Percentiles rank a stretch among this genome's conserved stretches.
phyloP scores from a whole-genome alignment of 306 rosid genomes.

The Crotalaria pallida region DNA sequence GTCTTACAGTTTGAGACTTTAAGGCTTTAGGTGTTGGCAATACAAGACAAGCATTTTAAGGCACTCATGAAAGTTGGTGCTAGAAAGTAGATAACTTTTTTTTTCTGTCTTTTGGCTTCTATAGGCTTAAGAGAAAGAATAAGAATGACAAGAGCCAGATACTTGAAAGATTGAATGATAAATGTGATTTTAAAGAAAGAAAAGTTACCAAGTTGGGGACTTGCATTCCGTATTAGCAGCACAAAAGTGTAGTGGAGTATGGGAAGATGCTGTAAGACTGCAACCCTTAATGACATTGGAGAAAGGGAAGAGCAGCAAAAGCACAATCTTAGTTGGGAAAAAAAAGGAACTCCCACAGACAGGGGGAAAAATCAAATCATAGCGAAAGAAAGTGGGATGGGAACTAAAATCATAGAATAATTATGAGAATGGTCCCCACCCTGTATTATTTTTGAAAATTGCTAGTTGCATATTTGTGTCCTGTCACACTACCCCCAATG shows the following conservation, averaged over 20 bases:
- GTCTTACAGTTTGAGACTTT: neutral
- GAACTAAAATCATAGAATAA: slow-evolving; percentile 35
- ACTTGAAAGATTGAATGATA: neutral
- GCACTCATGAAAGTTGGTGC: slow-evolving; percentile 11
- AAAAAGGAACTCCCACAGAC: slow-evolving; percentile 12
- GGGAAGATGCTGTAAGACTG: slow-evolving; percentile 1
- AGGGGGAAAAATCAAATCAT: slow-evolving; percentile 29
- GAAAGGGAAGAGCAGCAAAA: slow-evolving; percentile 11
- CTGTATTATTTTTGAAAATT: neutral
- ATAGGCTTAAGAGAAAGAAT: slow-evolving; percentile 10
- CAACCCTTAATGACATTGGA: slow-evolving; percentile 21
- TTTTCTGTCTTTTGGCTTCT: slow-evolving; percentile 1
- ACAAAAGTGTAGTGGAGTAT: neutral
- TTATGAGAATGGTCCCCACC: slow-evolving; percentile 37
- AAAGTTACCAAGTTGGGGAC: slow-evolving; percentile 1
- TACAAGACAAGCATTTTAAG: slow-evolving; percentile 5
- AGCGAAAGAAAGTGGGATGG: slow-evolving; percentile 27
- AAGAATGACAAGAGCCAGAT: neutral
- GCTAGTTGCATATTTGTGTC: neutral
- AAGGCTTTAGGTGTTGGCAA: neutral
- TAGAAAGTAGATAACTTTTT: slow-evolving; percentile 14
- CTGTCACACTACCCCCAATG: neutral
- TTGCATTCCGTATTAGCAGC: slow-evolving; percentile 14
- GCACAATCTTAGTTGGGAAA: slow-evolving; percentile 24
- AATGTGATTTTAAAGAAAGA: neutral